phyloP scores from a whole-genome alignment of 177 flowering plant genomes.

The Vitis hybrid region DNA sequence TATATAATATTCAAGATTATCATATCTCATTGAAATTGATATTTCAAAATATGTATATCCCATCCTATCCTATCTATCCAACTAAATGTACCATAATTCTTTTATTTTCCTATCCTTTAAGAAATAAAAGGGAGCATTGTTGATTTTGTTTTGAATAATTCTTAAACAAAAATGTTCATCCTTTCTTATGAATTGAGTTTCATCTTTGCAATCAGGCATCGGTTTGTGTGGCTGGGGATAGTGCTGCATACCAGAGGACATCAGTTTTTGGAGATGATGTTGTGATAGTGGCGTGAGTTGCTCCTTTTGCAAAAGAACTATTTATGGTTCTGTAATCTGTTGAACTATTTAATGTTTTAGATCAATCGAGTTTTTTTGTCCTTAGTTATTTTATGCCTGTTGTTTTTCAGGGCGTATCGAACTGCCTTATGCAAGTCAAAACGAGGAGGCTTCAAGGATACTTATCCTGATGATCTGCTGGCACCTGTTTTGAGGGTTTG shows the following conservation, averaged over 20 bases:
- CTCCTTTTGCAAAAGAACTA: not conserved
- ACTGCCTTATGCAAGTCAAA: slow-evolving; percentile 84
- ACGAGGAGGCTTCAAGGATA: slow-evolving; percentile 93
- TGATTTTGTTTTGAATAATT: no score
- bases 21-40: no score
- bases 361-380: not conserved
- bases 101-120: no score
- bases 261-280: slow-evolving; percentile 47
- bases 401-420: slow-evolving; percentile 57
- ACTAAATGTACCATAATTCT: no score
- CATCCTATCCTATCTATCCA: no score
- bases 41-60: no score
- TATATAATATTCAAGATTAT: no score
- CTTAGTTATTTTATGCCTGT: not conserved
- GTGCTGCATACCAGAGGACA: slow-evolving; percentile 46
- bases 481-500: slow-evolving; percentile 80
- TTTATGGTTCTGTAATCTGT: not conserved
- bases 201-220: slow-evolving; percentile 31
- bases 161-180: not conserved
- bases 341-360: not conserved
- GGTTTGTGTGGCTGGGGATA: slow-evolving; percentile 48
- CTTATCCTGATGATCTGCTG: slow-evolving; percentile 78
- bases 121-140: no score
- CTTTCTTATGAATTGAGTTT: not conserved
- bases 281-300: slow-evolving; percentile 54